phyloP scores from a whole-genome alignment of 345 rosid genomes.

The Dovyalis caffra region DNA sequence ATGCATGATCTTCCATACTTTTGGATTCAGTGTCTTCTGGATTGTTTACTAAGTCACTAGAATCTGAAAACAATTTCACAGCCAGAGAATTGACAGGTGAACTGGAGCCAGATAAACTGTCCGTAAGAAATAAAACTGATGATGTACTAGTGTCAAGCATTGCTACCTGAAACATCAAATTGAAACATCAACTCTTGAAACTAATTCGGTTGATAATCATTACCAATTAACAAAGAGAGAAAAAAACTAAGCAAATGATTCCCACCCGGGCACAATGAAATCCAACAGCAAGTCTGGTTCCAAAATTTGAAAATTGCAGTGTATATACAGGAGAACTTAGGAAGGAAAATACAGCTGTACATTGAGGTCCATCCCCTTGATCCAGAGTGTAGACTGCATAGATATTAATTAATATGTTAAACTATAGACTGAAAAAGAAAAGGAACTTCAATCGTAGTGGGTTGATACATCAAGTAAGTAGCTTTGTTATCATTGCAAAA shows the following conservation, averaged over 20 bases:
- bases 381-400: conserved; percentile 57
- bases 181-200: neutral
- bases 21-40: conserved; percentile 33
- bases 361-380: conserved; percentile 62
- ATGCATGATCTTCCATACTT: conserved; percentile 30
- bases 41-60: conserved; percentile 22
- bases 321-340: conserved; percentile 55
- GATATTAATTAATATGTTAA: neutral
- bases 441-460: neutral
- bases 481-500: neutral
- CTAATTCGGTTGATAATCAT: neutral
- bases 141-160: conserved; percentile 59
- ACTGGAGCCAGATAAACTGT: conserved; percentile 46
- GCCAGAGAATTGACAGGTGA: conserved; percentile 59
- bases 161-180: conserved; percentile 63
- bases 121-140: conserved; percentile 60
- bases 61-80: conserved; percentile 39
- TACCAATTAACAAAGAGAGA: neutral
- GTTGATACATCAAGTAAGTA: neutral
- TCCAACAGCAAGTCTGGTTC: conserved; percentile 70
- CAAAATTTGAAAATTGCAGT: conserved; percentile 49
- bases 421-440: conserved; percentile 7
- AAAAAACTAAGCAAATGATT: conserved; percentile 18
- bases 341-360: conserved; percentile 61
- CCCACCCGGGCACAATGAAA: conserved; percentile 76